These are phyloP conservation scores for Chrysopogon serrulatus DNA, from an alignment of 176 grass and related monocot species.

Conservation along the genomic window DNA sequence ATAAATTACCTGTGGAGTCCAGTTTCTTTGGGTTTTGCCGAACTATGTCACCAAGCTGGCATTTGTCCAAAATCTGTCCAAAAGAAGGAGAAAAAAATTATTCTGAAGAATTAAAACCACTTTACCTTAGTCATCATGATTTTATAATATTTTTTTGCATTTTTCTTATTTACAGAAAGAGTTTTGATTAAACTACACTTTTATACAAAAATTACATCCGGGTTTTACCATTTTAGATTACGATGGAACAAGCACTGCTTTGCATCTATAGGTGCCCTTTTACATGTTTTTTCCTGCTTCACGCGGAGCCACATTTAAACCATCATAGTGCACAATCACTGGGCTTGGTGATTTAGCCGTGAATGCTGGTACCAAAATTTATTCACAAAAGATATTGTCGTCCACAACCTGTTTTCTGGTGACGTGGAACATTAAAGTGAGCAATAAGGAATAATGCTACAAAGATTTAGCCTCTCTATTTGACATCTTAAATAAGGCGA, in stretches of 20 bases:
- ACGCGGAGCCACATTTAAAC: neutral
- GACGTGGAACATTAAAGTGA: too few species aligned
- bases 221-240: neutral
- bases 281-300: neutral
- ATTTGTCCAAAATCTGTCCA: constrained; percentile 79
- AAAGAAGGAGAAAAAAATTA: neutral
- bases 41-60: constrained; percentile 86
- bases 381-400: neutral
- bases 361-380: neutral
- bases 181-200: neutral
- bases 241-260: neutral
- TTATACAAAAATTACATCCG: neutral
- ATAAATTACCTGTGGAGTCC: constrained; percentile 66
- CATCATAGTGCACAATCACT: neutral
- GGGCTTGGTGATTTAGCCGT: neutral
- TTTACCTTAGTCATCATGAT: neutral
- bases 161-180: constrained; percentile 1
- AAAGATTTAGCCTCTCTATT: neutral
- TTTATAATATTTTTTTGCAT: too few species aligned
- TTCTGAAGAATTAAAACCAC: neutral
- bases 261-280: neutral
- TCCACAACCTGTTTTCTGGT: neutral
- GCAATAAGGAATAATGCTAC: neutral
- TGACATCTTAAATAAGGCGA: neutral
- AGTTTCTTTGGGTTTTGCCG: constrained; percentile 65